Base-by-base conservation (phyloP, 257 asterid species). In the Petunia axillaris region DNA sequence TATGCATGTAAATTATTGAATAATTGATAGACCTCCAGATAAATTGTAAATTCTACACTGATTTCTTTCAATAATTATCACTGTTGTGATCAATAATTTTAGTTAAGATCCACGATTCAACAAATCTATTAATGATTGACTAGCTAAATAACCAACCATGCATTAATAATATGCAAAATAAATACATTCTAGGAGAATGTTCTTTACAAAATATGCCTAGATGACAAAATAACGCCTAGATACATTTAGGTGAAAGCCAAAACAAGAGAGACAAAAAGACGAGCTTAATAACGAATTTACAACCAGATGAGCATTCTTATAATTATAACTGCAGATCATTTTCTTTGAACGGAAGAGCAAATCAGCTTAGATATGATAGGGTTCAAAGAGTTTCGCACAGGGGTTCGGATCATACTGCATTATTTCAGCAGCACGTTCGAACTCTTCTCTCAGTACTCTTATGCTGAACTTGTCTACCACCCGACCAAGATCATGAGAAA, bases 351-450 rank as follows among this genome's bases (percentile, higher is more conserved):
- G 15, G 14, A 44, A 8, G 35, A 55, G 14, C 10, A 62, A 41
- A 50, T 89, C 88, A 92, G 68, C 58, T 25, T 70, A n/a, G 94
- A 92, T 76, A 88, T 14, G 25, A 87, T 95, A 95, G 25, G 97
- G 97, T 64, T 92, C 91, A 41, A 95, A 93, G 81, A 95, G 85
- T 25, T 84, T 87, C 54, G 52, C 90, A 75, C 91, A 88, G 11
- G 98, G 99, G 64, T 93, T 88, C 2, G 89, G 89, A 39, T 90
- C 91, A 55, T 83, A 76, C 60, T 92, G 99, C 91, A 93, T 87
- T 76, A 95, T 89, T 81, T 91, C 90, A 25, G 99, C 99, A 14
- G 97, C 98, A 0, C 99, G 97, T 88, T 93, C 98, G 65, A 95
- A 95, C 87, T 95, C 99, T 86, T 95, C 97, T 6, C 97, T 91